Conservation (phyloP, 192 early-diverging fungal species). For the Martensiomyces pterosporus region DNA sequence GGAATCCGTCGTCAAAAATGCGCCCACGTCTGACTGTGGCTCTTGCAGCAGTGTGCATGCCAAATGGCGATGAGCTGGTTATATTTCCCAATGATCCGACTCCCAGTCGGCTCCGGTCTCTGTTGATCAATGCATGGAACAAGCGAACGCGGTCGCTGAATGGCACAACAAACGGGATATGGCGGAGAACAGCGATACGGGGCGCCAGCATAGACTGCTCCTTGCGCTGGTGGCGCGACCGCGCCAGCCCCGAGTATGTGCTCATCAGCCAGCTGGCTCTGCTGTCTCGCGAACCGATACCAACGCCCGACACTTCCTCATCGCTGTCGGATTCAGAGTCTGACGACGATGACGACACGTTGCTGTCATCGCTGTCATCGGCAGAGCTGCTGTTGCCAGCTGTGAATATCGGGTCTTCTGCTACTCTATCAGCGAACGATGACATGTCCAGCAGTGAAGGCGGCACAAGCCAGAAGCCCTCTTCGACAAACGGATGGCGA, state of each 20-base stretch:
- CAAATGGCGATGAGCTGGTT: background rate
- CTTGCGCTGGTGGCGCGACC: slow-evolving; percentile 8
- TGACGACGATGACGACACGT: slow-evolving; percentile 1
- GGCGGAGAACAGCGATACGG: slow-evolving; percentile 59
- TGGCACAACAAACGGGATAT: slow-evolving; percentile 89
- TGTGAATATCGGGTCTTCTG: slow-evolving; percentile 44
- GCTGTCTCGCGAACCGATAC: slow-evolving; percentile 17
- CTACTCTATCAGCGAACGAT: slow-evolving; percentile 42
- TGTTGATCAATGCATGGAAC: slow-evolving; percentile 72
- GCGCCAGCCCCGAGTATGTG: slow-evolving; percentile 42
- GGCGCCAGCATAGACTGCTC: slow-evolving; percentile 26
- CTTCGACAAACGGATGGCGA: slow-evolving; percentile 37
- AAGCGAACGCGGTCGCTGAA: slow-evolving; percentile 85
- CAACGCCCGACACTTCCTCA: background rate
- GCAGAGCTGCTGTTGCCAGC: slow-evolving; percentile 1
- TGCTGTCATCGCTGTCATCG: slow-evolving; percentile 2
- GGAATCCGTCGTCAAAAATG: slow-evolving; percentile 90
- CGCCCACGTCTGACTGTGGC: slow-evolving; percentile 66
- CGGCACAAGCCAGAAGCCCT: slow-evolving; percentile 44
- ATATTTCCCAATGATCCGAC: slow-evolving; percentile 14
- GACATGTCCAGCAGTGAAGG: slow-evolving; percentile 38
- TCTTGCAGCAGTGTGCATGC: slow-evolving; percentile 26
- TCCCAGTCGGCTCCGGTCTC: slow-evolving; percentile 54
- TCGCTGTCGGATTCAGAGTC: slow-evolving; percentile 18
- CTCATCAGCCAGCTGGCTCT: slow-evolving; percentile 53